Percentiles rank a stretch among this genome's conserved stretches.
phyloP scores from a whole-genome alignment of 2,329 filamentous ascomycete species.

The Scolecobasidium constrictum region DNA sequence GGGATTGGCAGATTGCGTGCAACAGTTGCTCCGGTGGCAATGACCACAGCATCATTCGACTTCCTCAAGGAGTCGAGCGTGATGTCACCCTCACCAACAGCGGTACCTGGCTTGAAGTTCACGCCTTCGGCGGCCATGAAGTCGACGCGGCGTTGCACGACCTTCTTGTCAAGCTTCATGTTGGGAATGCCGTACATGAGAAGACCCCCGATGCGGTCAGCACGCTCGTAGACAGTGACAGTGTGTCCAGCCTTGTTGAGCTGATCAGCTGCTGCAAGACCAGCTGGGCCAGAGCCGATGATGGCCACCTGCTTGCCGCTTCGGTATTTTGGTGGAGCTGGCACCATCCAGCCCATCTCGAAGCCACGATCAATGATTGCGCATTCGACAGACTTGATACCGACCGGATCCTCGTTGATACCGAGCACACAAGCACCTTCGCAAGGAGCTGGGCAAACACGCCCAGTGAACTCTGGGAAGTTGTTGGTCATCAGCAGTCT shows the following conservation, averaged over 20 bases:
- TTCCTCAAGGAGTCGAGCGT: constrained; percentile 62
- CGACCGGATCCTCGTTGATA: constrained; percentile 93
- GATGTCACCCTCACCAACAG: constrained; percentile 62
- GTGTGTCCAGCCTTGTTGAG: constrained; percentile 84
- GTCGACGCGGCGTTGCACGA: constrained; percentile 89
- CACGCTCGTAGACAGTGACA: constrained; percentile 86
- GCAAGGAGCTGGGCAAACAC: constrained; percentile 92
- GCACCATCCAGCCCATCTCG: constrained; percentile 97
- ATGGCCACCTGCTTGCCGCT: constrained; percentile 83
- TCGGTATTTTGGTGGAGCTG: constrained; percentile 63
- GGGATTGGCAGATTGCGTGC: constrained; percentile 87
- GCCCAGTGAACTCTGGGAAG: constrained; percentile 95
- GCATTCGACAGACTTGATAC: constrained; percentile 97
- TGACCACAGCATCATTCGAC: constrained; percentile 71
- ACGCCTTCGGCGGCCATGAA: constrained; percentile 89
- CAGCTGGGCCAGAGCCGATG: constrained; percentile 85
- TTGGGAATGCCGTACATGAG: constrained; percentile 99
- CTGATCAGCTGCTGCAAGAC: constrained; percentile 83
- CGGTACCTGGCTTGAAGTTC: constrained; percentile 65
- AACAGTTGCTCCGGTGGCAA: constrained; percentile 87
- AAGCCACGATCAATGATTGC: constrained; percentile 97
- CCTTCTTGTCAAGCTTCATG: constrained; percentile 98
- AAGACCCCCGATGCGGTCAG: constrained; percentile 80
- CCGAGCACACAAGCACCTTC: constrained; percentile 93
- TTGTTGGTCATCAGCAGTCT: constrained; percentile 94